Evolutionary conservation across 306 rosid species (phyloP).

Genomic region (Oxytropis ochrocephala): DNA sequence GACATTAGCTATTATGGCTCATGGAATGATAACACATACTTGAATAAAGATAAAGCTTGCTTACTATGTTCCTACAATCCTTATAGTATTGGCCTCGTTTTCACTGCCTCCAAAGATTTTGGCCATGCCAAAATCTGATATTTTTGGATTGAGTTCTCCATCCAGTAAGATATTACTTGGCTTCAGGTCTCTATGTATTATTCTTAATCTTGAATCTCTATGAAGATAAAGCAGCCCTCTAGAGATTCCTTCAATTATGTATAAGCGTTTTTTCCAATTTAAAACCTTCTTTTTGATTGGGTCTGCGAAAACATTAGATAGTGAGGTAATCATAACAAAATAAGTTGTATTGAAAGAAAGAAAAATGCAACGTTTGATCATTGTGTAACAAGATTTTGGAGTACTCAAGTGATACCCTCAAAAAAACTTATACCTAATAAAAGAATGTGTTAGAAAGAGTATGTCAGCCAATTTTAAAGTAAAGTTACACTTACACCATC

Average conservation of each 20-base stretch:
- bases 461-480: background rate
- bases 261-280: constrained; percentile 8
- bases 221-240: constrained; percentile 19
- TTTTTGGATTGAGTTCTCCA: constrained; percentile 17
- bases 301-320: background rate
- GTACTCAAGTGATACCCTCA: background rate
- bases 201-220: constrained; percentile 23
- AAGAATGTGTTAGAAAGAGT: background rate
- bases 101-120: background rate
- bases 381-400: background rate
- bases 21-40: background rate
- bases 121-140: constrained; percentile 12
- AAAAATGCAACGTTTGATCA: background rate
- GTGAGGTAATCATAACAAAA: background rate
- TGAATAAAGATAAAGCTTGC: background rate
- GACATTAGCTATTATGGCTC: background rate
- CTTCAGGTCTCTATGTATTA: constrained; percentile 25
- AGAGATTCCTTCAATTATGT: constrained; percentile 16
- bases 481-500: background rate
- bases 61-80: constrained; percentile 21
- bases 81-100: constrained; percentile 13
- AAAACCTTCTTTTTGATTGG: background rate
- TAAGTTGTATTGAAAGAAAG: background rate
- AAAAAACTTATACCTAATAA: too few species aligned
- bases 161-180: constrained; percentile 19